Conservation (phyloP, 2,329 filamentous ascomycete species). For the Daldinia sp. region DNA sequence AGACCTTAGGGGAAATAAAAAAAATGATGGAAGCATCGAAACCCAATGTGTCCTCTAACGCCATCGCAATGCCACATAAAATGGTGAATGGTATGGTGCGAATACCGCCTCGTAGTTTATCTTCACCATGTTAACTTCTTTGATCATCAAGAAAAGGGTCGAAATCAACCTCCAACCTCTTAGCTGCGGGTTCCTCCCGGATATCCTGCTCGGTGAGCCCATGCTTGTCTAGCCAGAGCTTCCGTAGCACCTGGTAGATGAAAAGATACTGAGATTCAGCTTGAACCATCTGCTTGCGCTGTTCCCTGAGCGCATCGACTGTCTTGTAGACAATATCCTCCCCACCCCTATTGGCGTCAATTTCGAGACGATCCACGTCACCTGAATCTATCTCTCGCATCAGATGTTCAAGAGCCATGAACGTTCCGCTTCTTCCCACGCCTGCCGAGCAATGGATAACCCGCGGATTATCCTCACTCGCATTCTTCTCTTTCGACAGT, state of each 20-base stretch:
- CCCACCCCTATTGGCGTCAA: conserved; percentile 47
- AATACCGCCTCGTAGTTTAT: conserved; percentile 10
- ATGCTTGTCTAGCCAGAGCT: conserved; percentile 78
- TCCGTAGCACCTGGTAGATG: conserved; percentile 86
- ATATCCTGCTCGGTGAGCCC: conserved; percentile 53
- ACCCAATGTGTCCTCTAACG: conserved; percentile 23
- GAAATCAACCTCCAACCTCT: conserved; percentile 63
- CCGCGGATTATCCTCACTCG: conserved; percentile 73
- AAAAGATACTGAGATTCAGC: conserved; percentile 86
- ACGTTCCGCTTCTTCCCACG: conserved; percentile 93
- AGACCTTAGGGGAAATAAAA: conserved; percentile 9
- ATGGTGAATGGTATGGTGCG: conserved; percentile 17
- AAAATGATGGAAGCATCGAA: conserved; percentile 1
- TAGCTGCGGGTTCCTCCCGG: conserved; percentile 59
- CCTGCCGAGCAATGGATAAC: conserved; percentile 92
- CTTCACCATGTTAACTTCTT: conserved; percentile 42
- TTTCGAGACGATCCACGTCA: conserved; percentile 64
- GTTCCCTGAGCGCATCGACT: conserved; percentile 84
- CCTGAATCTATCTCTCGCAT: conserved; percentile 84
- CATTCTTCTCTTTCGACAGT: conserved; percentile 71
- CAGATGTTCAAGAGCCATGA: conserved; percentile 95
- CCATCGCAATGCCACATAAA: conserved; percentile 29
- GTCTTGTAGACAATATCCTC: conserved; percentile 80
- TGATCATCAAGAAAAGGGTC: conserved; percentile 56
- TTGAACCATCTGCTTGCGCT: conserved; percentile 96